Conservation (phyloP, 495 filamentous ascomycete genomes). For the Daldinia decipiens region DNA sequence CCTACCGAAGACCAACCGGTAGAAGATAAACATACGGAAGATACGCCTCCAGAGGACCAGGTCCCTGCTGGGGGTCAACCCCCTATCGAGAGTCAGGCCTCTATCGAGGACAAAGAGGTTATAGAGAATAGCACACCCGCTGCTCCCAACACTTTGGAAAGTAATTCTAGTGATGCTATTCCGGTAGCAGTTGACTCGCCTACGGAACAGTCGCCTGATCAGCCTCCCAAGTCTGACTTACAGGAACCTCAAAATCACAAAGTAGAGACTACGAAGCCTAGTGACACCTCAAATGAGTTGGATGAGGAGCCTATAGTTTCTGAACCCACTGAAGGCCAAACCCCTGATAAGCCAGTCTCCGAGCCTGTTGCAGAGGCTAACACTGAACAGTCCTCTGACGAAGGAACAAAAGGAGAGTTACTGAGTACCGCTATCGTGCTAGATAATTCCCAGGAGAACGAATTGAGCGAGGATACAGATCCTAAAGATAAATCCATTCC, state of each 20-base stretch:
- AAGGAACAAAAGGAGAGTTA: not conserved
- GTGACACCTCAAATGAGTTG: not conserved
- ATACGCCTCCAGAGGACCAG: conserved; percentile 3
- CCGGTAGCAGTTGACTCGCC: not conserved
- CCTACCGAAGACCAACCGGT: not conserved
- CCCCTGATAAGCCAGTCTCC: not conserved
- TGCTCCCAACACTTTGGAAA: not conserved
- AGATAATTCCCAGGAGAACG: not conserved
- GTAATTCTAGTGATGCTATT: not conserved
- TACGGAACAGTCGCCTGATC: not conserved
- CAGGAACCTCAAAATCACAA: not conserved
- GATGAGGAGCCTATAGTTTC: not conserved
- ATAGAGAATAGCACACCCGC: not conserved
- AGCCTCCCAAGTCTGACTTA: not conserved
- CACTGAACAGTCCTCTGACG: not conserved
- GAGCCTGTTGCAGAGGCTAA: not conserved
- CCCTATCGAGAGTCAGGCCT: not conserved
- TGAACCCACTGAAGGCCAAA: not conserved
- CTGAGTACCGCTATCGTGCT: not conserved
- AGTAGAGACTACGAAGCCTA: not conserved
- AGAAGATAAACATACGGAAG: not conserved
- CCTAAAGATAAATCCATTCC: not conserved
- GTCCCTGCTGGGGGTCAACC: not conserved
- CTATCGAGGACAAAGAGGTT: not conserved
- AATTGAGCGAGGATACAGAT: not conserved